Conservation (phyloP, 2,329 filamentous ascomycete genomes). For the Aspergillus viridinutans region DNA sequence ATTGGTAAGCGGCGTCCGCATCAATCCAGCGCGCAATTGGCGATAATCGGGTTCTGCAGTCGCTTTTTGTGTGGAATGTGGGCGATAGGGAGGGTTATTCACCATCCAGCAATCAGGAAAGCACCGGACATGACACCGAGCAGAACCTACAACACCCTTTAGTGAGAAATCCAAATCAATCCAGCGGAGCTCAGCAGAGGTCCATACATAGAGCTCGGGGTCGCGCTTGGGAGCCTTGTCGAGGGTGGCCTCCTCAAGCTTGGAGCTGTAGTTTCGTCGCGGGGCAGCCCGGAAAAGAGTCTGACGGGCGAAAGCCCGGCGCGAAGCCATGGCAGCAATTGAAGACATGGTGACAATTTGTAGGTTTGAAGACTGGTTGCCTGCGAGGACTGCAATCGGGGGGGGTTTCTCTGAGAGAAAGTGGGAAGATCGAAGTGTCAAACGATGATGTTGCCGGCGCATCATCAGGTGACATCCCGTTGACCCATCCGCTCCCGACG, state of each 20-base stretch:
- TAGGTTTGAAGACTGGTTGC: conserved; percentile 13
- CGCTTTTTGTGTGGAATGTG: conserved; percentile 7
- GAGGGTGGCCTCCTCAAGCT: conserved; percentile 49
- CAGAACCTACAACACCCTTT: conserved; percentile 62
- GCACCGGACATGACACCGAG: conserved; percentile 85
- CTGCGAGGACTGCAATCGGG: conserved; percentile 12
- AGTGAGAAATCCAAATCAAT: conserved; percentile 12
- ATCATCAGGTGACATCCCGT: conserved; percentile 26
- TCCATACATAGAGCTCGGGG: conserved; percentile 68
- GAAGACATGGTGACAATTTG: conserved; percentile 35
- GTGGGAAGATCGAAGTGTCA: conserved; percentile 27
- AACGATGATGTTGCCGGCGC: conserved; percentile 31
- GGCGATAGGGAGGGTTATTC: conserved; percentile 17
- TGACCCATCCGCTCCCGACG: conserved; percentile 12
- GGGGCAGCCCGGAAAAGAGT: conserved; percentile 38
- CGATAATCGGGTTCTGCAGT: not conserved
- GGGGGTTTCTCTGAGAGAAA: conserved; percentile 13
- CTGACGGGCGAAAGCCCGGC: conserved; percentile 40
- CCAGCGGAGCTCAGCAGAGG: conserved; percentile 7
- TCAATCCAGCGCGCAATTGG: conserved; percentile 1
- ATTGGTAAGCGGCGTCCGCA: not conserved
- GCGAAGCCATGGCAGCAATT: conserved; percentile 39
- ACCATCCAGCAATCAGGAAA: conserved; percentile 81
- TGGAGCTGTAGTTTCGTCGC: conserved; percentile 38
- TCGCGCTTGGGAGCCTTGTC: conserved; percentile 64